These are phyloP conservation scores for Calonectria honghensis DNA, from an alignment of 2,329 filamentous ascomycete species.

Conservation along the genomic window DNA sequence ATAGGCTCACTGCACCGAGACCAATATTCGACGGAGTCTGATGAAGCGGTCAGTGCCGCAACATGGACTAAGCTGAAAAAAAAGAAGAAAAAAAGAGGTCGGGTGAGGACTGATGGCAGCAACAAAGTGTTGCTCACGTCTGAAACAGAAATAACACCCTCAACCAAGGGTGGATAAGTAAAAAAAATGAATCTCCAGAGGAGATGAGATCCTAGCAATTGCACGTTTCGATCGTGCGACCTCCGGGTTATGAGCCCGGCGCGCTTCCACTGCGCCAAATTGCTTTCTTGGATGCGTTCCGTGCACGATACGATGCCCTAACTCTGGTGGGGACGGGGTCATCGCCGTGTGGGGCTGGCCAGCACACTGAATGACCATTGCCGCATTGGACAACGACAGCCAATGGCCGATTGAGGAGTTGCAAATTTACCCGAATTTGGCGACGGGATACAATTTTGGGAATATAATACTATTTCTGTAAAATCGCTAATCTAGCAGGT, in stretches of 20 bases:
- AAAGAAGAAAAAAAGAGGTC: too few species aligned
- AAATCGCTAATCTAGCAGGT: neutral
- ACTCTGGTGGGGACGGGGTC: neutral
- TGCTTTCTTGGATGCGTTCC: constrained; percentile 1
- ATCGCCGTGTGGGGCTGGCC: neutral
- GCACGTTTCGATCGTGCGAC: constrained; percentile 22
- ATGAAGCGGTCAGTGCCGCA: too few species aligned
- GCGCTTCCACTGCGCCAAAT: constrained; percentile 22
- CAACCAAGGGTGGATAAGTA: neutral
- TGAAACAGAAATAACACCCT: neutral
- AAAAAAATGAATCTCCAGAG: neutral
- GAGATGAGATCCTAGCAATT: constrained; percentile 9
- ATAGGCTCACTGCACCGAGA: neutral
- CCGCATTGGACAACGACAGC: neutral
- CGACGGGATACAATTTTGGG: neutral
- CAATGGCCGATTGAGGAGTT: neutral
- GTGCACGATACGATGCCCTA: constrained; percentile 20
- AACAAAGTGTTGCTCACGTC: neutral
- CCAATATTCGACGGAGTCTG: neutral
- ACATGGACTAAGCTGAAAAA: too few species aligned
- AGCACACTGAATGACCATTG: neutral
- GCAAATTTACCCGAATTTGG: neutral
- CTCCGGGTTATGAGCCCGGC: constrained; percentile 22
- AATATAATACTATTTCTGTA: neutral
- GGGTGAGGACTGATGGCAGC: neutral